Evolutionary conservation across 106 monocot species (phyloP), one percentile per base, ranked within the genome.

Genomic region (Dioscorea zingiberensis): DNA sequence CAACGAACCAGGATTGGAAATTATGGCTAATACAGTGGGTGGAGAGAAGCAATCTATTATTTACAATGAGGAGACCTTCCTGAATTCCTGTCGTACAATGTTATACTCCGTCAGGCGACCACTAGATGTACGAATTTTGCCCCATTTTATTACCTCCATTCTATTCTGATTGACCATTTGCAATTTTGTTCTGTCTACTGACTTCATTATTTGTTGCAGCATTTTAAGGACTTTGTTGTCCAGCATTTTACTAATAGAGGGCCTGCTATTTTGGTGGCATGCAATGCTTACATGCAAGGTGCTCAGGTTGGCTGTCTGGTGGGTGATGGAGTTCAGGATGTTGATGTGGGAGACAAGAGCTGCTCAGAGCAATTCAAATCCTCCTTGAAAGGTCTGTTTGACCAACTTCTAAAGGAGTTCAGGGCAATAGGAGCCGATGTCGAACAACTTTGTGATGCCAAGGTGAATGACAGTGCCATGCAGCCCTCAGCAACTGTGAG

Each of bases 191-290:
- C 26, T 28, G 2, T 11, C 30, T 7, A 0, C 25, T n/a, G 4
- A 29, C 18, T 12, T 9, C 4, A 62, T 14, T 1, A 5, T 9
- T 28, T 60, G 22, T 7, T 64, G 65, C 70, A 85, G 84, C 61
- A 77, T 61, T 85, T 85, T 25, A 70, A 77, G 62, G 73, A 80
- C 19, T 76, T 85, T 44, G 76, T 84, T 49, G 73, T 64, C 18
- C 76, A 63, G 1, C 84, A 84, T 73, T 84, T 84, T 56, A 59
- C 65, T 16, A 66, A 60, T n/a, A 56, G 48, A 5, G 84, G 80
- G 3, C 44, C 44, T 6, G 17, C n/a, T 1, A 80, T 84, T 21
- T 72, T 84, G 7, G 60, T 59, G 25, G 80, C 80, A 57, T 80
- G 84, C 69, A 71, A 48, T 18, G 72, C 84, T 27, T 84, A 85